Conservation (phyloP, 345 rosid species). For the Corchorus olitorius region DNA sequence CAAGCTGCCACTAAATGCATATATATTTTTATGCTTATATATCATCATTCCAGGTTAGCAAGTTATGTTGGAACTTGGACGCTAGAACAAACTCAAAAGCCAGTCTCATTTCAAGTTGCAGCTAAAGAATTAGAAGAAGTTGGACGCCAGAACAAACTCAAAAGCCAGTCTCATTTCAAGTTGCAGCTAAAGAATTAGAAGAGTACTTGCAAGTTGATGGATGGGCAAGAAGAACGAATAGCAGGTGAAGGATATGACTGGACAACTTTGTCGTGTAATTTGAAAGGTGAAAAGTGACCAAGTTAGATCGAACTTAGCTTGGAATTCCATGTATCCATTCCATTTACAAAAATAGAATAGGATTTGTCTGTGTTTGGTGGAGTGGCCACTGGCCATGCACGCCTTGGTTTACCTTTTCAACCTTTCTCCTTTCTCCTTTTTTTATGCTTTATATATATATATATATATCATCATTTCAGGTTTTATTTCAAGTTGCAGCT, state of each 20-base stretch:
- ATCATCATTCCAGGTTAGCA: background rate
- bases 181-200: background rate
- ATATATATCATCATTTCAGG: too few species aligned
- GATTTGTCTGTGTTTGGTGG: background rate
- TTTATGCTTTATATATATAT: too few species aligned
- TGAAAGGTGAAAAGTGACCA: background rate
- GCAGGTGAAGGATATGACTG: background rate
- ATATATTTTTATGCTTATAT: background rate
- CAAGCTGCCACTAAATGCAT: background rate
- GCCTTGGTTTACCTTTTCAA: too few species aligned
- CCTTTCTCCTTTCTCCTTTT: too few species aligned
- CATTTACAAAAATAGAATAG: background rate
- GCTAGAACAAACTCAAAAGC: background rate
- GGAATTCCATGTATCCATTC: background rate
- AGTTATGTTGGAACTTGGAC: too few species aligned
- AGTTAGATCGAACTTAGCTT: background rate
- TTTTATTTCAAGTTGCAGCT: background rate
- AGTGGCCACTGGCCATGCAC: background rate
- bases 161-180: background rate
- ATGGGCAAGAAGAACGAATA: too few species aligned
- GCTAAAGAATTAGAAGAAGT: background rate
- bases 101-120: background rate
- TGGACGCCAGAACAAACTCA: background rate
- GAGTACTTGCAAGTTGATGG: conserved; percentile 6
- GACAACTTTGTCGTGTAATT: background rate